Evolutionary conservation across 2,329 filamentous ascomycete species (phyloP).

Genomic region (Aspergillus costaricaensis): DNA sequence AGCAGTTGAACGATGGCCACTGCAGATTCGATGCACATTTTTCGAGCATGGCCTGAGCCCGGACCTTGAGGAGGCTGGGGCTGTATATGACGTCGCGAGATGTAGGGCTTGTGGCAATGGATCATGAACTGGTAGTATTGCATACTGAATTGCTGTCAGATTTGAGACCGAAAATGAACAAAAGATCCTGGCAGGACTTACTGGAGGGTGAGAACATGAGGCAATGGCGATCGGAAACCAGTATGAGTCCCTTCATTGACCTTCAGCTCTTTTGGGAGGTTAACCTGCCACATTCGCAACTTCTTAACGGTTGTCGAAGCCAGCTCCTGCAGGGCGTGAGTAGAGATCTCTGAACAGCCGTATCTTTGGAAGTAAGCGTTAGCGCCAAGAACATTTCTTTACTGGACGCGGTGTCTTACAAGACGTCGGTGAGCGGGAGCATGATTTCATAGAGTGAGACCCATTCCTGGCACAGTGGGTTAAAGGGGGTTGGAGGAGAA

Average conservation of each 20-base stretch:
- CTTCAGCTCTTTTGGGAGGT: neutral
- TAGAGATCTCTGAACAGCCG: constrained; percentile 36
- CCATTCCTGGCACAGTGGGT: constrained; percentile 1
- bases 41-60: constrained; percentile 47
- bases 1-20: constrained; percentile 44
- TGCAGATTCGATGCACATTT: constrained; percentile 47
- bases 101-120: constrained; percentile 48
- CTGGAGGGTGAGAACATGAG: constrained; percentile 7
- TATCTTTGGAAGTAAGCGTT: constrained; percentile 23
- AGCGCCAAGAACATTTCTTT: neutral
- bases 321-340: constrained; percentile 35
- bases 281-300: neutral
- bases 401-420: neutral
- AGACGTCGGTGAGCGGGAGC: constrained; percentile 3
- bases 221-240: neutral
- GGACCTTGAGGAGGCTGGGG: constrained; percentile 46
- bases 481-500: neutral
- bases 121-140: constrained; percentile 50
- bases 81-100: constrained; percentile 46
- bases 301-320: neutral
- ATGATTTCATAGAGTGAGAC: constrained; percentile 3
- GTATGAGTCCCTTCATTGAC: neutral
- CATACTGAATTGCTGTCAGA: constrained; percentile 30
- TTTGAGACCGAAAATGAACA: too few species aligned
- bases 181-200: neutral